Evolutionary conservation across 23 red algal species (phyloP).

Genomic region (Agarophyton chilense): DNA sequence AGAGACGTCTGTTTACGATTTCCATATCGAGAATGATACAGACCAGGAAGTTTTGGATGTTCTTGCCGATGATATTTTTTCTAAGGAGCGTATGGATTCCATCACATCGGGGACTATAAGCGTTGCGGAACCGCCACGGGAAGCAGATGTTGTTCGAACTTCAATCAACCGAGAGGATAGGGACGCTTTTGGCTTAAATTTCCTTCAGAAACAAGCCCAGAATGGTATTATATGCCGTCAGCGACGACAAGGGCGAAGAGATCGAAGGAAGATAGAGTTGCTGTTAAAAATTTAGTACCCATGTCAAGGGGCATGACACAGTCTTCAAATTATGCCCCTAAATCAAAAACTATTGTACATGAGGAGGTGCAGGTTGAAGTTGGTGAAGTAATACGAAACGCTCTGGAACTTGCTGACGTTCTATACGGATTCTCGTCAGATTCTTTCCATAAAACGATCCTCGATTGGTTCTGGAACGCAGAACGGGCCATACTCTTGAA

Average conservation of each 20-base stretch:
- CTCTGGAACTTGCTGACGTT: not conserved
- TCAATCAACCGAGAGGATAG: slow-evolving; percentile 4
- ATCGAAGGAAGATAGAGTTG: not conserved
- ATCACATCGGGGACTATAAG: not conserved
- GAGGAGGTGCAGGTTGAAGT: not conserved
- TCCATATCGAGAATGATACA: slow-evolving; percentile 31
- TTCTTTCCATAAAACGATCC: not conserved
- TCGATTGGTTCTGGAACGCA: slow-evolving; percentile 10
- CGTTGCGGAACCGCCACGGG: not conserved
- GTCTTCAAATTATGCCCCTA: not conserved
- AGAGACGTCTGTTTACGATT: slow-evolving; percentile 45
- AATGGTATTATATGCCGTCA: slow-evolving; percentile 53
- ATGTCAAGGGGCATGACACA: not conserved
- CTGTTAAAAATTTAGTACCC: not conserved
- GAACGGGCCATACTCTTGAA: not conserved
- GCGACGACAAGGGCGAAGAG: slow-evolving; percentile 14
- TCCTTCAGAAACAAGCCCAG: slow-evolving; percentile 16
- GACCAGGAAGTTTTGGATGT: slow-evolving; percentile 52
- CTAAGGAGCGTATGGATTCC: not conserved
- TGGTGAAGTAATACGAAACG: not conserved
- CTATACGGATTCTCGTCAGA: not conserved
- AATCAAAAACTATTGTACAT: not conserved
- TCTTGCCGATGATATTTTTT: slow-evolving; percentile 41
- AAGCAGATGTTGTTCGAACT: slow-evolving; percentile 3
- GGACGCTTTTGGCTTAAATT: slow-evolving; percentile 1